A percentile compares a stretch with the other conserved stretches of the same genome.
Conservation (phyloP, 495 filamentous ascomycete genomes). For the Trichoderma reesei region DNA sequence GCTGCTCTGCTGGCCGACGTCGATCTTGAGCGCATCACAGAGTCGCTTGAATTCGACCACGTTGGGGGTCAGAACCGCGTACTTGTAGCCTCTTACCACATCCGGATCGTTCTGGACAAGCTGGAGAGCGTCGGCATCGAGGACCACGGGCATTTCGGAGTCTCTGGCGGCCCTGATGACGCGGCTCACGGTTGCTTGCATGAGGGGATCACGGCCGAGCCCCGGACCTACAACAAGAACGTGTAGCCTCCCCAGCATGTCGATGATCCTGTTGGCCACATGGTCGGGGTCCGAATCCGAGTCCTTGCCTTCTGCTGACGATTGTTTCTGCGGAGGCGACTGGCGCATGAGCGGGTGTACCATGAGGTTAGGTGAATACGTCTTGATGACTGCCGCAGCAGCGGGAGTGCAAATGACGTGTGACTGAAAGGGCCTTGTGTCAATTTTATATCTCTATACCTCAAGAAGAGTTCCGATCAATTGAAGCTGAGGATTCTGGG, state of each 20-base stretch:
- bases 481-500: constrained; percentile 11
- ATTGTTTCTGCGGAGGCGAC: constrained; percentile 35
- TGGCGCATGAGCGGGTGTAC: constrained; percentile 94
- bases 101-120: constrained; percentile 67
- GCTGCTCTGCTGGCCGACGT: constrained; percentile 32
- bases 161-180: constrained; percentile 75
- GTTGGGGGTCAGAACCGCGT: constrained; percentile 90
- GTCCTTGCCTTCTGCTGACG: constrained; percentile 28
- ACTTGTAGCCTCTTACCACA: constrained; percentile 65
- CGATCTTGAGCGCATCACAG: constrained; percentile 55
- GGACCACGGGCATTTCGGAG: constrained; percentile 64
- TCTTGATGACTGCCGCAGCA: constrained; percentile 86
- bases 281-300: constrained; percentile 40
- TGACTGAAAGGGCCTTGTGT: constrained; percentile 43
- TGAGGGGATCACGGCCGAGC: constrained; percentile 77
- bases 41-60: constrained; percentile 84
- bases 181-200: constrained; percentile 73
- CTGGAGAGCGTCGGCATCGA: constrained; percentile 85
- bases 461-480: neutral
- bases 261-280: constrained; percentile 62
- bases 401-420: constrained; percentile 93
- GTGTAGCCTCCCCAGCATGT: constrained; percentile 76
- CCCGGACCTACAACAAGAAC: constrained; percentile 92
- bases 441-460: neutral
- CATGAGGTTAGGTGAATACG: constrained; percentile 97